Evolutionary conservation across 352 stramenopile genomes (phyloP).

Genomic region (Globisporangium nagaii): DNA sequence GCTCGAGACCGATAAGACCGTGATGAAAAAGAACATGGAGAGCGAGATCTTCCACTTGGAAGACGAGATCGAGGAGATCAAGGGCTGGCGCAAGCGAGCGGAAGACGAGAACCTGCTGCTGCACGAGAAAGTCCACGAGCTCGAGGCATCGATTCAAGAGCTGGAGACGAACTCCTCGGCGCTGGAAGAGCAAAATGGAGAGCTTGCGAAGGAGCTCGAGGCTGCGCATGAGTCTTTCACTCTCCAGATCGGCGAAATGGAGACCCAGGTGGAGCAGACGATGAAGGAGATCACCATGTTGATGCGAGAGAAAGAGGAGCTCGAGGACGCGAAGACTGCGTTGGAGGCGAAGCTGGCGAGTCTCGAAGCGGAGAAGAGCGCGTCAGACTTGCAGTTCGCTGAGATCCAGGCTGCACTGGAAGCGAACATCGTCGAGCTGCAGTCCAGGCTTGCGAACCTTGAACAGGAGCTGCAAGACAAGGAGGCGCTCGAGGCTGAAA

Average conservation of each 20-base stretch:
- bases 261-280: constrained; percentile 26
- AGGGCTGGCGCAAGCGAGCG: constrained; percentile 36
- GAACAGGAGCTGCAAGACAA: background rate
- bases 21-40: constrained; percentile 14
- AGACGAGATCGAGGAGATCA: constrained; percentile 43
- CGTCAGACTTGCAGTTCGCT: constrained; percentile 5
- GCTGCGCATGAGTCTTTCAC: constrained; percentile 19
- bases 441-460: background rate
- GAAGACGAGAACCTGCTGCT: constrained; percentile 40
- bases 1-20: constrained; percentile 40
- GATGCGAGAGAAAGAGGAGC: constrained; percentile 21
- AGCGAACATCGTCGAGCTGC: background rate
- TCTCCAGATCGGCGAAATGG: constrained; percentile 19
- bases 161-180: constrained; percentile 18
- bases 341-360: constrained; percentile 14
- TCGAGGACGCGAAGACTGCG: background rate
- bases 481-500: background rate
- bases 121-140: constrained; percentile 28
- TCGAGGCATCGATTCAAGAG: constrained; percentile 24
- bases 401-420: constrained; percentile 5
- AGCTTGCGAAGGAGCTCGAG: constrained; percentile 22
- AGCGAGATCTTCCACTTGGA: constrained; percentile 18
- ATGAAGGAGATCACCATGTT: constrained; percentile 28
- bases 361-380: constrained; percentile 12
- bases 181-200: constrained; percentile 28